Evolutionary conservation across 192 early-diverging fungal genomes (phyloP), one percentile per base, ranked within the genome.

Genomic region (Dispira simplex): DNA sequence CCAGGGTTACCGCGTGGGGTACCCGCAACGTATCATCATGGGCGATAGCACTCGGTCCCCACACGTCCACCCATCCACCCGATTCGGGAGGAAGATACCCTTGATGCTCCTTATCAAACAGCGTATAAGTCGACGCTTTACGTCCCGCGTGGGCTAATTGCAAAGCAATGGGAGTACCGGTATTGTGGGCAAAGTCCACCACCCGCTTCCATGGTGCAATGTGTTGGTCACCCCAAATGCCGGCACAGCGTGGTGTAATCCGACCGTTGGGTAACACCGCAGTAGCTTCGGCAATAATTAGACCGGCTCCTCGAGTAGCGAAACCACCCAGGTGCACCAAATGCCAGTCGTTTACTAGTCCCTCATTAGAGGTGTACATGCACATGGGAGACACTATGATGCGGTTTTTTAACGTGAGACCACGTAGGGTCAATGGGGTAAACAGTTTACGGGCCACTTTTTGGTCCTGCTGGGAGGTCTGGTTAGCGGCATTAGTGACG

Each of bases 101-200:
- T 47, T 44, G 12, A 45, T 47, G 25, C 59, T 66, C 20, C 64
- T 68, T n/a, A 58, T 63, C 62, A 63, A 71, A 11, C 48, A 66
- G 1, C 60, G 63, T 10, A 62, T 71, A 11, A n/a, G 75, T 78
- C 64, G 69, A 76, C 26, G 79, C 79, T 65, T 95, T 93, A 52
- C 90, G 81, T 6, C 91, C 90, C 21, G 87, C 85, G 63, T 97
- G 93, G 0, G 81, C 86, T 6, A 95, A 62, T 66, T 97, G 91
- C 64, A 93, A 85, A 51, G 79, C 84, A 44, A 79, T 66, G 6
- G 77, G 73, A 16, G 71, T 60, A 25, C 83, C 83, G 28, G 83
- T 78, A 0, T 72, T 67, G 54, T 91, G 88, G 21, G 77, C 72
- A 71, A 84, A 79, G 45, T 81, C 70, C 16, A 80, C 81, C 20